These are phyloP conservation scores for Leccinum arenicola DNA, from an alignment of 768 basidiomycete genomes.

Conservation along the genomic window DNA sequence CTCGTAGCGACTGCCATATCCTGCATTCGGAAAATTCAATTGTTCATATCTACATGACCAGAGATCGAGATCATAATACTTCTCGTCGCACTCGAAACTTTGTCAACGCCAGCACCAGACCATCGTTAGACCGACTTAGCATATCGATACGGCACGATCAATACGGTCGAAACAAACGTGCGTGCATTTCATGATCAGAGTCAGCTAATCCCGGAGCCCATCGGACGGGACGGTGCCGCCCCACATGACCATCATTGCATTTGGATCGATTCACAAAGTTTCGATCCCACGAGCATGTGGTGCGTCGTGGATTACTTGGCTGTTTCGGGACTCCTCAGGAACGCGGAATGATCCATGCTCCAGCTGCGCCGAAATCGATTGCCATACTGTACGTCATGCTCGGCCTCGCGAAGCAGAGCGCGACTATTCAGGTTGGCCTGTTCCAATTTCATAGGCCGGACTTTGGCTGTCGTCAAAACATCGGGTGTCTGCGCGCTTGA, in stretches of 20 bases:
- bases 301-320: neutral
- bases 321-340: conserved; percentile 4
- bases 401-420: neutral
- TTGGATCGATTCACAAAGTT: conserved; percentile 3
- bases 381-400: neutral
- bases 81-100: neutral
- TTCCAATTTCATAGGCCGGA: neutral
- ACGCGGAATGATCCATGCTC: neutral
- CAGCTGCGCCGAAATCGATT: neutral
- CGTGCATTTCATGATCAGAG: neutral
- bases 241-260: conserved; percentile 30
- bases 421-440: neutral
- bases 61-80: neutral
- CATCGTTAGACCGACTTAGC: no score
- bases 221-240: conserved; percentile 34
- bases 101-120: neutral
- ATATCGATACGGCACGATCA: neutral
- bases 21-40: neutral
- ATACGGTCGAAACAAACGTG: neutral
- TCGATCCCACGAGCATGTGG: conserved; percentile 1
- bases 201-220: conserved; percentile 11
- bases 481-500: neutral
- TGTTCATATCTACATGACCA: neutral
- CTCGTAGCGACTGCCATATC: neutral
- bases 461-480: neutral